These are phyloP conservation scores for Calonectria ilicicola DNA, from an alignment of 2,329 filamentous ascomycete genomes.

Conservation along the genomic window DNA sequence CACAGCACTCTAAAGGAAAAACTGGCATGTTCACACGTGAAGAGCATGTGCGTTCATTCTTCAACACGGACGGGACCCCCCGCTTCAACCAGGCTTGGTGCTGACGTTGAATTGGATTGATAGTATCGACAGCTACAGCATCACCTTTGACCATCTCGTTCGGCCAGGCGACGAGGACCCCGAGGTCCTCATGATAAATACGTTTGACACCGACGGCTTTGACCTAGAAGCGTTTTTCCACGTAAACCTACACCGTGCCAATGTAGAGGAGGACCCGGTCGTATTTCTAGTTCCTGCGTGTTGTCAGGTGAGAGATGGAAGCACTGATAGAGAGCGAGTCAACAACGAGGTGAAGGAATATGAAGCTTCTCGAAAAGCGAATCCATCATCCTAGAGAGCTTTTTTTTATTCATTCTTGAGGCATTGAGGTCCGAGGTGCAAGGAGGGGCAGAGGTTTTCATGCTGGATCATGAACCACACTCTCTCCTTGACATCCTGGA, in stretches of 20 bases:
- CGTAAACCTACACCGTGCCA: neutral
- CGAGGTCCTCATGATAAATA: constrained; percentile 1
- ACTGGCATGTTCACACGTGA: neutral
- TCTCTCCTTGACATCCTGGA: neutral
- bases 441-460: neutral
- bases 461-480: neutral
- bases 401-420: neutral
- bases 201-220: neutral
- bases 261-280: neutral
- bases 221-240: neutral
- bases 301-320: neutral
- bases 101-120: neutral
- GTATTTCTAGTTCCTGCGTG: neutral
- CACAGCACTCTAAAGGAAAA: neutral
- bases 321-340: neutral
- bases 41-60: neutral
- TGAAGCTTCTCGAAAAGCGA: neutral
- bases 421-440: neutral
- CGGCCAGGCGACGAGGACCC: neutral
- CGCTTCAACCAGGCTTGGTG: neutral
- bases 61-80: too few relatives aligned
- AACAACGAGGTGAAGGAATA: neutral
- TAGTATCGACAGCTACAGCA: neutral
- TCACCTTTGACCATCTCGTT: constrained; percentile 1
- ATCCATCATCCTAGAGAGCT: neutral